Base-by-base conservation (phyloP, 257 asterid species). In the Solanum appendiculatum region DNA sequence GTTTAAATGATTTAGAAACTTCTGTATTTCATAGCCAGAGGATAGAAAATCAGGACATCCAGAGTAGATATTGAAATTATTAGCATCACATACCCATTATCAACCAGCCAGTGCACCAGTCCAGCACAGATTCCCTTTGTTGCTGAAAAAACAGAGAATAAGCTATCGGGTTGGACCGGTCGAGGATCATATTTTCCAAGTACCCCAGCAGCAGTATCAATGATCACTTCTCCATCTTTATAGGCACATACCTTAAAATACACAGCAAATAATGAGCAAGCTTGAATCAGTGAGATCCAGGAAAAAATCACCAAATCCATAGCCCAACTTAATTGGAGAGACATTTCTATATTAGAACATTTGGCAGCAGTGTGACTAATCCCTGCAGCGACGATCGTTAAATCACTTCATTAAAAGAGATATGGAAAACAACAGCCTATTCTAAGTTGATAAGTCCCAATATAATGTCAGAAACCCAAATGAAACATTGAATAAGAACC, bases 181-280 rank as follows among this genome's bases (percentile, higher is more conserved):
- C 99, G 94, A 46, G 99, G 99, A 89, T 97, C 99, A 89, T 95
- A 95, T 95, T 96, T 94, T 89, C 99, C 99, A 78, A 97, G 99
- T 81, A 88, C 93, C 86, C 99, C 98, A 93, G 99, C 99, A 86
- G 99, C 94, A 74, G 98, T 95, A 92, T 95, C 99, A 87, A 97
- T 95, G 87, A 97, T 93, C 91, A 97, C 98, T 90, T 94, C 94
- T 87, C 99, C 99, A 90, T 97, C 98, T 92, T 94, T 97, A 90
- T 97, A 97, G 87, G 99, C 99, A 91, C 99, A 97, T 60, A 97
- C 98, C 99, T 97, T 89, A 27, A 54, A 58, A 85, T 70, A 68
- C 64, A 85, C 64, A 27, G 33, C 27, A 85, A 69, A 85, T 31
- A 85, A 69, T 37, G 9, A 68, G 87, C 60, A 85, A 44, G 39